A percentile compares a stretch with the other conserved stretches of the same genome.
These are phyloP conservation scores for Acanthamoeba rhysodes DNA, from an alignment of 208 protist species.

Conservation along the genomic window DNA sequence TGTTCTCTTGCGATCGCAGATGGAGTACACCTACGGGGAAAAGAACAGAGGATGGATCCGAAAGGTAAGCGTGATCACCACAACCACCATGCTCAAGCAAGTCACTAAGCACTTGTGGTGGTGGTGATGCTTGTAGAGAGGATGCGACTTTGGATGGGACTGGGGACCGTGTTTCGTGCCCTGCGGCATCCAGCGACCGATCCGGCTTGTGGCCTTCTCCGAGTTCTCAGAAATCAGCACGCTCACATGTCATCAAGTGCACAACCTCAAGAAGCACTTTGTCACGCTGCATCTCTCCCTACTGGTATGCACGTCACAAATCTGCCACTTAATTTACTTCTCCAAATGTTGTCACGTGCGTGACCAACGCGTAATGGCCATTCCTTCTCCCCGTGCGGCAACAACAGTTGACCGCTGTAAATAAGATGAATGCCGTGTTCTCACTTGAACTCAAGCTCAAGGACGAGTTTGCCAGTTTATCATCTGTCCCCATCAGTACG, in stretches of 20 bases:
- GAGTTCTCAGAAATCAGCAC: constrained; percentile 21
- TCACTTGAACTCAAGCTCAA: constrained; percentile 35
- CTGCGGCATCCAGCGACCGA: constrained; percentile 72
- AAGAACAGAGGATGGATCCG: constrained; percentile 55
- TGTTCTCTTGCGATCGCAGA: neutral
- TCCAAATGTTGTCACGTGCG: neutral
- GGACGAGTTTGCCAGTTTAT: constrained; percentile 27
- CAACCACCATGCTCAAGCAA: no score
- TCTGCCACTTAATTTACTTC: neutral
- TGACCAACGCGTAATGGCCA: no score
- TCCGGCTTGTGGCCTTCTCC: constrained; percentile 54
- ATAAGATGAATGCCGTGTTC: constrained; percentile 41
- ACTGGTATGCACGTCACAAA: neutral
- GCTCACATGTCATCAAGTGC: constrained; percentile 39
- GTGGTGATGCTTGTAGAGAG: neutral
- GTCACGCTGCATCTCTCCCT: constrained; percentile 10
- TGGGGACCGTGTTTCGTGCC: constrained; percentile 84
- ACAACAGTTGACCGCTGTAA: neutral
- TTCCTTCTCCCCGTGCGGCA: neutral
- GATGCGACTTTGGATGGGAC: constrained; percentile 87
- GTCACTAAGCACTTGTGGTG: neutral
- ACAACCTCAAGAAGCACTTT: constrained; percentile 37
- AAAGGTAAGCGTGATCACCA: neutral
- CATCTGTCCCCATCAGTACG: constrained; percentile 24
- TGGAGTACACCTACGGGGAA: constrained; percentile 51